Conservation (phyloP, 177 flowering plant genomes). For the Vitis hybrid region DNA sequence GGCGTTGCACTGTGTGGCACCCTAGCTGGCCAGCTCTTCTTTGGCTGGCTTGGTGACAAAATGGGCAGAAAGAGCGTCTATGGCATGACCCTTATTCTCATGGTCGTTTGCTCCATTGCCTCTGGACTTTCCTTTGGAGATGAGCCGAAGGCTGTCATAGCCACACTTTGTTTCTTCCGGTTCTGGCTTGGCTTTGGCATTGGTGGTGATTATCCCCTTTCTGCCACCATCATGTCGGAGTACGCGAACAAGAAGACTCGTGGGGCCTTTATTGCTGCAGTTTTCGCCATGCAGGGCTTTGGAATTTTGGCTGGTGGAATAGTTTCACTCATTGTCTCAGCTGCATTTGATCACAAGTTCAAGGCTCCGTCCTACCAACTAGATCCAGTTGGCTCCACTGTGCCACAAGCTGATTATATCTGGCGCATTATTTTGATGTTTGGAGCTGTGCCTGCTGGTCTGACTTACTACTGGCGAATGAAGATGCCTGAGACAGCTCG, state of each 20-base stretch:
- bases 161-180: slow-evolving; percentile 59
- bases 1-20: slow-evolving; percentile 68
- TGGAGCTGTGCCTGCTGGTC: slow-evolving; percentile 59
- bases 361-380: slow-evolving; percentile 24
- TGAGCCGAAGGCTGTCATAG: slow-evolving; percentile 27
- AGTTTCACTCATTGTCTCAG: slow-evolving; percentile 28
- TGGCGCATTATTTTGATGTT: slow-evolving; percentile 68
- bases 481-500: slow-evolving; percentile 77
- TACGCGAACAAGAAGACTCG: slow-evolving; percentile 69
- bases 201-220: slow-evolving; percentile 67
- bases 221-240: slow-evolving; percentile 70
- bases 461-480: slow-evolving; percentile 71
- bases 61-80: slow-evolving; percentile 64
- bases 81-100: slow-evolving; percentile 53
- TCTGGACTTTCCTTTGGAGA: slow-evolving; percentile 50
- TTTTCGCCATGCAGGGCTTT: slow-evolving; percentile 67
- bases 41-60: slow-evolving; percentile 68
- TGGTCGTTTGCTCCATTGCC: slow-evolving; percentile 47
- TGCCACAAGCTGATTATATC: slow-evolving; percentile 52
- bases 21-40: slow-evolving; percentile 60
- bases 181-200: slow-evolving; percentile 72
- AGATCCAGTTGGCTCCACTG: slow-evolving; percentile 29
- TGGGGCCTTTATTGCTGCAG: slow-evolving; percentile 66
- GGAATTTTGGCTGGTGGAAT: slow-evolving; percentile 53
- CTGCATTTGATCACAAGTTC: slow-evolving; percentile 20